Evolutionary conservation across 345 rosid species (phyloP), one percentile per base, ranked within the genome.

Genomic region (Arabis alpina): DNA sequence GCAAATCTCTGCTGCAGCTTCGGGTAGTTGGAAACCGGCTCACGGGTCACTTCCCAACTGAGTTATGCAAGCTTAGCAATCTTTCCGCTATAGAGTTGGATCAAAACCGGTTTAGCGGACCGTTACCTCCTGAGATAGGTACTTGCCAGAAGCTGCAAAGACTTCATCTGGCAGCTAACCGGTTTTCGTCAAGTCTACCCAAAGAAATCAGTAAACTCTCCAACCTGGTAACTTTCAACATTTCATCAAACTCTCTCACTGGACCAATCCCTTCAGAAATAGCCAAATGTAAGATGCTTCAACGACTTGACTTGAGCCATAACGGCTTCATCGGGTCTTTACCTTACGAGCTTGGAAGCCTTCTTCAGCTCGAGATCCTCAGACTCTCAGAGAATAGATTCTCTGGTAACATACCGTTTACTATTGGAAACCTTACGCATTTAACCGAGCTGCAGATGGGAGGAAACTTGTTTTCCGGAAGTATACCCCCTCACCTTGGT

Each of bases 391-490:
- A 91, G 28, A 94, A 89, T 71, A 83, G 77, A 61, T 80, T 94
- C 61, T 89, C 99, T 3, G 95, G 92, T 14, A 41, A 68, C 47
- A 83, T 94, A 73, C 97, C 99, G 1, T 78, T 77, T 24, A 70
- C 89, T 49, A 44, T 94, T 11, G 97, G 97, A 54, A 85, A 84
- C 42, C 80, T 94, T 36, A 78, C 86, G 6, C 97, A 82, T 77
- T 76, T 91, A 70, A 89, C 89, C 0, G 96, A 91, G 83, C 71
- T 94, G 57, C 95, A 91, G 74, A 89, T 94, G 99, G 99, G 97
- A 36, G 93, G 91, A 61, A 94, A 94, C 75, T 61, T 77, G 71
- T 87, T 94, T 71, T 89, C 90, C 2, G 93, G 95, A 24, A 73
- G 60, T 45, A 87, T 94, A 68, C 97, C 96, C 2, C 77, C 80